A percentile compares a stretch with the other conserved stretches of the same genome.
Evolutionary conservation across 2,329 filamentous ascomycete species (phyloP).

Genomic region (Zasmidium angulare): DNA sequence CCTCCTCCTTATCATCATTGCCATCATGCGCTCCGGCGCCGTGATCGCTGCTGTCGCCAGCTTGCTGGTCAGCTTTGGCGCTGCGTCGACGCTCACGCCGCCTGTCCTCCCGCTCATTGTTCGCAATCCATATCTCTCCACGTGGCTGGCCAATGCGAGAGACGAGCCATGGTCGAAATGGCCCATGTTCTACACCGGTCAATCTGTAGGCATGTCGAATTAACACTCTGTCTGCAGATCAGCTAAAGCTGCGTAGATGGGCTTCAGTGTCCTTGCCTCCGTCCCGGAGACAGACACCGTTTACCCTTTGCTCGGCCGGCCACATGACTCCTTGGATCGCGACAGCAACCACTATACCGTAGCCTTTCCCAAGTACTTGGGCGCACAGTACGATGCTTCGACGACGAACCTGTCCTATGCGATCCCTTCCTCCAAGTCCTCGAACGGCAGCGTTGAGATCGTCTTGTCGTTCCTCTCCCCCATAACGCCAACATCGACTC

Average conservation of each 20-base stretch:
- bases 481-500: constrained; percentile 76
- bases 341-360: constrained; percentile 54
- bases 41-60: constrained; percentile 23
- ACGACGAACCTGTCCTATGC: constrained; percentile 68
- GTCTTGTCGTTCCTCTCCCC: constrained; percentile 71
- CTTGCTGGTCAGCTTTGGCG: constrained; percentile 31
- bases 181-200: constrained; percentile 82
- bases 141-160: constrained; percentile 64
- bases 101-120: constrained; percentile 53
- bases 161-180: constrained; percentile 76
- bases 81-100: constrained; percentile 56
- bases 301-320: constrained; percentile 65
- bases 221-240: not conserved
- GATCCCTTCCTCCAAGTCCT: constrained; percentile 48
- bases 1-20: not conserved
- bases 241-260: constrained; percentile 46
- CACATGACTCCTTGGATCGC: constrained; percentile 60
- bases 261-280: constrained; percentile 63
- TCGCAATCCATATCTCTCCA: constrained; percentile 52
- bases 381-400: constrained; percentile 66
- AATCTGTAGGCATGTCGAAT: constrained; percentile 50
- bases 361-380: constrained; percentile 59
- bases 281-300: constrained; percentile 60
- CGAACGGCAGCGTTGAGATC: constrained; percentile 48
- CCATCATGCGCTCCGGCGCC: constrained; percentile 23